Conservation (phyloP, 352 stramenopile genomes). For the Elongisporangium undulatum region DNA sequence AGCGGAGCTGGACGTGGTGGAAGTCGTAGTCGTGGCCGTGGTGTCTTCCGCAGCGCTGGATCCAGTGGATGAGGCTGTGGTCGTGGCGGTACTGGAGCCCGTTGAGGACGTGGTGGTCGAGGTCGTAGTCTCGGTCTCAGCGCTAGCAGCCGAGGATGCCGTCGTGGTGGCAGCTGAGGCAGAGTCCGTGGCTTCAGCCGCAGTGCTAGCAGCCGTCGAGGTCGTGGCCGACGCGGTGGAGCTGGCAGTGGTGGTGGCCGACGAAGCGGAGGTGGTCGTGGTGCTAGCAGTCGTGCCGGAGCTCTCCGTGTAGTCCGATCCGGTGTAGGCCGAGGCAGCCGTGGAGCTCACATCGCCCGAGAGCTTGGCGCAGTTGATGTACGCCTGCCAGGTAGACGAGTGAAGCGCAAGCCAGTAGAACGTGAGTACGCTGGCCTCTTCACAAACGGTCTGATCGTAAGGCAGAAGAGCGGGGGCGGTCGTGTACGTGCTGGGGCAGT, state of each 20-base stretch:
- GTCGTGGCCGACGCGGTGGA: not conserved
- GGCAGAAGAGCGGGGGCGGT: conserved; percentile 16
- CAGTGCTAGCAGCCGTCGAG: not conserved
- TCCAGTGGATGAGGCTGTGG: not conserved
- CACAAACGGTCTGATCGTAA: conserved; percentile 19
- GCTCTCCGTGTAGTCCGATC: conserved; percentile 1
- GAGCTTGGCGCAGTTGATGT: conserved; percentile 23
- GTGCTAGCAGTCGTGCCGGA: conserved; percentile 10
- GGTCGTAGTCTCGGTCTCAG: conserved; percentile 4
- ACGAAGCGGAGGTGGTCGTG: not conserved
- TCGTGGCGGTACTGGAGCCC: conserved; percentile 1
- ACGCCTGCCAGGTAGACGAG: conserved; percentile 31
- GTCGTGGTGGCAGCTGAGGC: not conserved
- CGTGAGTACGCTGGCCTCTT: conserved; percentile 17
- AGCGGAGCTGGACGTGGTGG: conserved; percentile 5
- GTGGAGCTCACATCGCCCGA: conserved; percentile 9
- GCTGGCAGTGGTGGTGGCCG: not conserved
- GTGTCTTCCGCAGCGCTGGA: conserved; percentile 3
- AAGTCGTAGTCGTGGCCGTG: conserved; percentile 9
- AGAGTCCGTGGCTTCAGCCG: not conserved
- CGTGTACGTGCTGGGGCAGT: conserved; percentile 29
- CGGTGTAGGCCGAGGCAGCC: conserved; percentile 7
- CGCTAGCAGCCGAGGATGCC: not conserved
- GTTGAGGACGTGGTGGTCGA: conserved; percentile 6
- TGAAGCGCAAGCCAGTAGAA: conserved; percentile 43